phyloP scores from a whole-genome alignment of 2,329 filamentous ascomycete genomes.

The Colletotrichum echinochloae region DNA sequence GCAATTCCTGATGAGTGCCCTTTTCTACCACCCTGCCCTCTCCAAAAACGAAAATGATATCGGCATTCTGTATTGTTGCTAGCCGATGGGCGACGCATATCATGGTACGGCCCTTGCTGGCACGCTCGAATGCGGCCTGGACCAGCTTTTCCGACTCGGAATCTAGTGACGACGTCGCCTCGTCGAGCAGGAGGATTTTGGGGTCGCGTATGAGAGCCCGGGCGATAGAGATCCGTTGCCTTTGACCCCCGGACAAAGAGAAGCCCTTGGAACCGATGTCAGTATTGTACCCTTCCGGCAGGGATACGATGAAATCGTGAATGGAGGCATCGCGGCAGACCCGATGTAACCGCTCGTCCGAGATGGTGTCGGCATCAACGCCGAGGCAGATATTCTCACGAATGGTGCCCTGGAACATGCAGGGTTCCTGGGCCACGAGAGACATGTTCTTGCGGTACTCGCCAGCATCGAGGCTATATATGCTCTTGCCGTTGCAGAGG shows the following conservation, averaged over 20 bases:
- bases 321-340: constrained; percentile 73
- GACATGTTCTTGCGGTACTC: constrained; percentile 75
- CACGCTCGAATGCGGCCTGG: constrained; percentile 75
- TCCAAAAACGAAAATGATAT: constrained; percentile 84
- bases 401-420: constrained; percentile 74
- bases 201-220: constrained; percentile 75
- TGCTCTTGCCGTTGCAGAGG: constrained; percentile 71
- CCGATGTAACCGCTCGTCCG: constrained; percentile 63
- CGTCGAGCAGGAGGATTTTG: constrained; percentile 75
- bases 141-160: constrained; percentile 71
- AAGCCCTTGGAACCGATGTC: constrained; percentile 75
- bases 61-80: constrained; percentile 81
- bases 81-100: constrained; percentile 83
- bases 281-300: constrained; percentile 77
- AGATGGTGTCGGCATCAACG: constrained; percentile 64
- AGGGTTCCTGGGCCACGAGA: constrained; percentile 80
- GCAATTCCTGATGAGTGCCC: constrained; percentile 64
- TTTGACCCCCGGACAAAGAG: constrained; percentile 76
- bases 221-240: constrained; percentile 77
- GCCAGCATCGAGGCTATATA: constrained; percentile 68
- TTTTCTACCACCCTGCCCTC: constrained; percentile 69
- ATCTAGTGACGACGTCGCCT: constrained; percentile 78
- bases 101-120: constrained; percentile 71
- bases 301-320: constrained; percentile 75
- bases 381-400: constrained; percentile 78